Percentiles rank a stretch among this genome's conserved stretches.
phyloP scores from a whole-genome alignment of 331 rosid species.

The Saraca asoca region DNA sequence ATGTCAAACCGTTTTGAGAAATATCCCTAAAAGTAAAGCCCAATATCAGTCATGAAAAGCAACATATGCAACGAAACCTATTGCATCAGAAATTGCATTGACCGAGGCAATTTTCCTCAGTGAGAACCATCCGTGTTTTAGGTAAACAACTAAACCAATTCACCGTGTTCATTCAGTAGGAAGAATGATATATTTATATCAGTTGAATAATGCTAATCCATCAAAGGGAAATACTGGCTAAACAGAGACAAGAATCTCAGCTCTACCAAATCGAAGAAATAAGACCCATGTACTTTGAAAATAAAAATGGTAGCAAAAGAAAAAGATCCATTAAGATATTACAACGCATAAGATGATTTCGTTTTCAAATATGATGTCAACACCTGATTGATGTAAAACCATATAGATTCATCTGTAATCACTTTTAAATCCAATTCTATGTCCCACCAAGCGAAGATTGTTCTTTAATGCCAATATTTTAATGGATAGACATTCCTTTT shows the following conservation, averaged over 20 bases:
- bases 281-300: conserved; percentile 1
- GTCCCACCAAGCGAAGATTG: conserved; percentile 20
- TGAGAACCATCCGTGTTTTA: conserved; percentile 26
- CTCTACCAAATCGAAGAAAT: conserved; percentile 11
- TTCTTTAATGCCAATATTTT: conserved; percentile 21
- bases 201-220: conserved; percentile 5
- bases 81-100: conserved; percentile 25
- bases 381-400: conserved; percentile 12
- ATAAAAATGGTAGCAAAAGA: conserved; percentile 3
- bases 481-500: conserved; percentile 15
- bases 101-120: conserved; percentile 35
- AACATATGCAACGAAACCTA: conserved; percentile 25
- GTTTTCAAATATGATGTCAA: background rate
- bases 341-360: background rate
- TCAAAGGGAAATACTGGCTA: conserved; percentile 22
- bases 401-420: background rate
- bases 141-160: conserved; percentile 23
- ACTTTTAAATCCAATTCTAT: conserved; percentile 16
- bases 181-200: conserved; percentile 16
- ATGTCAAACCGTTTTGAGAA: conserved; percentile 69
- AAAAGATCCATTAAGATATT: too few species aligned
- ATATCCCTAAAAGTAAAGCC: conserved; percentile 56
- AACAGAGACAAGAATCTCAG: conserved; percentile 19
- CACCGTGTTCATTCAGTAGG: conserved; percentile 8
- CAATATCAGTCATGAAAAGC: conserved; percentile 33